phyloP scores from a whole-genome alignment of 176 grass and related monocot species.

The Carex myosuroides region DNA sequence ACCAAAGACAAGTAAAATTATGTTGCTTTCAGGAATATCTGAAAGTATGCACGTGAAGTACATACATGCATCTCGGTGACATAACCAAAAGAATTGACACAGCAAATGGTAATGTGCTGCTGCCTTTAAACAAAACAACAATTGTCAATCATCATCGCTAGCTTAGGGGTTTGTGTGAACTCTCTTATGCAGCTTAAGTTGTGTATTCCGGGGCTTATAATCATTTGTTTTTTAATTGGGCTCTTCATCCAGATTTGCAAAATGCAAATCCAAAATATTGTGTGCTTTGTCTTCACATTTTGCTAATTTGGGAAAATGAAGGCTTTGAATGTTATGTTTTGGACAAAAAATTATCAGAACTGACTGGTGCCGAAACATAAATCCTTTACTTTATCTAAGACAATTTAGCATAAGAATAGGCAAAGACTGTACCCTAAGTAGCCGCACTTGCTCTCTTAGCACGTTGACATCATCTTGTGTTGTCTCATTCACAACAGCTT shows the following conservation, averaged over 20 bases:
- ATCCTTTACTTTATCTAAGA: background rate
- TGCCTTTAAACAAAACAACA: background rate
- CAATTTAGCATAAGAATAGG: background rate
- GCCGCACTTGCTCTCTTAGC: constrained; percentile 71
- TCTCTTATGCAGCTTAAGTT: background rate
- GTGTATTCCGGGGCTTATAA: background rate
- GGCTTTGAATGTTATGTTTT: background rate
- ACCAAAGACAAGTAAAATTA: constrained; percentile 22
- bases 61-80: background rate
- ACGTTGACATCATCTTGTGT: constrained; percentile 80
- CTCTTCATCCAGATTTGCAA: background rate
- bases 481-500: constrained; percentile 84
- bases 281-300: background rate
- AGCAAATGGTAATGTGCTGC: background rate
- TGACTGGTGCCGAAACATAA: background rate
- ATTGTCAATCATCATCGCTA: background rate
- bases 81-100: background rate
- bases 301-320: background rate
- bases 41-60: background rate
- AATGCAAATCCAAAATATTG: background rate
- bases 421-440: constrained; percentile 52
- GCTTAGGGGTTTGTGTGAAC: no score
- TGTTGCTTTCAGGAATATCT: background rate
- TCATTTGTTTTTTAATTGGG: background rate
- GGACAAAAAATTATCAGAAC: constrained; percentile 14